A percentile compares a stretch with the other conserved stretches of the same genome.
phyloP scores from a whole-genome alignment of 1,284 basidiomycete species.

The Tilletia walkeri region DNA sequence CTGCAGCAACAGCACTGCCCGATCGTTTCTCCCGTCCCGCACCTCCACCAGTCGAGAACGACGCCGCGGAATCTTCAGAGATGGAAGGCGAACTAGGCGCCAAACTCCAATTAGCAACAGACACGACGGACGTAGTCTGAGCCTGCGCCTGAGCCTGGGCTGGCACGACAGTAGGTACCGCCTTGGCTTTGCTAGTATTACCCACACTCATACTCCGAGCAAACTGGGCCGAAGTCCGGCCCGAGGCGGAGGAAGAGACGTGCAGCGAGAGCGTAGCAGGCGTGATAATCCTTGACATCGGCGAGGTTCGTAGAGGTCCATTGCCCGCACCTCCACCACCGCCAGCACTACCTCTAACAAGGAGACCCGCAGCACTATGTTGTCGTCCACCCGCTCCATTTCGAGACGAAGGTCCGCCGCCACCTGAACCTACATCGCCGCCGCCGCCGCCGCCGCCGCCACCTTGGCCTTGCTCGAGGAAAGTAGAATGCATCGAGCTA shows the following conservation, averaged over 20 bases:
- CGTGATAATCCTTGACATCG: constrained; percentile 44
- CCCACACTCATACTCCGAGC: not conserved
- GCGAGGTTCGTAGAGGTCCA: constrained; percentile 28
- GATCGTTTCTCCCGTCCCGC: not conserved
- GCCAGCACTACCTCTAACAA: not conserved
- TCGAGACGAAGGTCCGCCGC: not conserved
- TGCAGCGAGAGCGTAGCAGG: constrained; percentile 45
- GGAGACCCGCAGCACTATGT: constrained; percentile 2
- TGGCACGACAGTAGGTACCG: not conserved
- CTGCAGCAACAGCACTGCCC: not conserved
- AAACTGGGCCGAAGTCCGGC: constrained; percentile 9
- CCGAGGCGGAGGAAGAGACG: constrained; percentile 13
- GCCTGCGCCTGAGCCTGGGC: not conserved
- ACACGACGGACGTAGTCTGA: too few species aligned
- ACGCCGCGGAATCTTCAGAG: constrained; percentile 18
- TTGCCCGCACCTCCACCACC: constrained; percentile 19
- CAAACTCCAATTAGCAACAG: not conserved
- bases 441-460: not conserved
- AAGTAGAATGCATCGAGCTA: constrained; percentile 49
- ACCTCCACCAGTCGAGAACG: constrained; percentile 10
- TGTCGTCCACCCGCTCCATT: not conserved
- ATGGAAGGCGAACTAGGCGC: constrained; percentile 11
- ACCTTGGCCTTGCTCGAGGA: constrained; percentile 36
- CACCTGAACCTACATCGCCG: not conserved
- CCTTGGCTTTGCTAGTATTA: not conserved